Evolutionary conservation across 176 grass and related monocot species (phyloP), one percentile per base, ranked within the genome.

Genomic region (Areca catechu): DNA sequence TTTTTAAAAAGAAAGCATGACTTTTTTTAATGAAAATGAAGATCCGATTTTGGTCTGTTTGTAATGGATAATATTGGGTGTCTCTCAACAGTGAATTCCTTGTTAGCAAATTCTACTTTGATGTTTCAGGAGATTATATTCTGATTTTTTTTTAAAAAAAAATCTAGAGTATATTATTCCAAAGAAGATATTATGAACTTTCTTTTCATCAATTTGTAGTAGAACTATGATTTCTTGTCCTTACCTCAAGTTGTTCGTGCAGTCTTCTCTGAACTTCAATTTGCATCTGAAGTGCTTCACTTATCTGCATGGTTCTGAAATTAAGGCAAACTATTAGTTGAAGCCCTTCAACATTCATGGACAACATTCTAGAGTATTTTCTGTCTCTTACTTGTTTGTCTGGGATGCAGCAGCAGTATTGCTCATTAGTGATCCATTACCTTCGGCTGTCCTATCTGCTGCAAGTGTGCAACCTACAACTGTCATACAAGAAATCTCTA

Each of bases 221-320:
- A 43, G 34, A 10, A 56, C 24, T 70, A 34, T 16, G 59, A 6
- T 55, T 15, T 34, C 27, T 63, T 30, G 49, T 12, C 15, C 51
- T 34, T 82, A 90, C 91, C 91, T 96, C 86, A 50, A 96, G 72
- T 77, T 96, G 91, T 71, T 90, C 86, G 6, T 90, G 80, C 27
- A 96, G 83, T 24, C 77, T 77, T 73, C 91, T 90, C 82, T 96
- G 91, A n/a, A 96, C 91, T 83, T 90, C 86, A 70, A 96, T 87
- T 71, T 96, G 91, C 83, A 90, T 90, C 61, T 96, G 86, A 48
- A 96, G 74, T 28, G 86, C 71, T 70, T 90, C 91, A 59, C 49
- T 82, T 84, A 90, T 79, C 57, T 90, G 83, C 76, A 90, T 65
- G 51, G 79, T 65, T 72, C 91, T 90, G 60, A 57, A 58, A 62